Evolutionary conservation across 345 rosid species (phyloP).

Genomic region (Chamaenerion angustifolium): DNA sequence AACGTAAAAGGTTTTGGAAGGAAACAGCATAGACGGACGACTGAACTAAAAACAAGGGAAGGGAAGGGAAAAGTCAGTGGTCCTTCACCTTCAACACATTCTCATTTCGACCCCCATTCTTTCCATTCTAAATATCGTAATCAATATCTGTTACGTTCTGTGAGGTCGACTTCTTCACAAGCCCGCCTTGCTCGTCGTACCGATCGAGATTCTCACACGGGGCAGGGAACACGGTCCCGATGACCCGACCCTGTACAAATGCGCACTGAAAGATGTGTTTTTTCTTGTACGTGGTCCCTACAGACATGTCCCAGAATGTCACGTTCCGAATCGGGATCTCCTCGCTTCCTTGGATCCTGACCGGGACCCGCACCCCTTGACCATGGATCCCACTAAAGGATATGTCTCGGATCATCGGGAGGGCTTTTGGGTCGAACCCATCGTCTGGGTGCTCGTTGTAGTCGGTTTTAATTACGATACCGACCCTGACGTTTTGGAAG

Average conservation of each 20-base stretch:
- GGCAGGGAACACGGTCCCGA: constrained; percentile 74
- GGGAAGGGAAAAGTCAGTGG: no score
- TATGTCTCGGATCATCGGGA: constrained; percentile 53
- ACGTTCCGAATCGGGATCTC: constrained; percentile 74
- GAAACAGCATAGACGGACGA: neutral
- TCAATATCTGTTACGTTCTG: constrained; percentile 80
- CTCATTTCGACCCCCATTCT: no score
- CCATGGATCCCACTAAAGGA: constrained; percentile 72
- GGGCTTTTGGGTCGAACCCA: constrained; percentile 62
- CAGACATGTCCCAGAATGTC: constrained; percentile 73
- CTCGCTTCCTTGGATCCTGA: constrained; percentile 83
- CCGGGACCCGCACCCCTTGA: constrained; percentile 89
- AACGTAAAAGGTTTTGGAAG: no score
- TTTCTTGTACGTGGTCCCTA: constrained; percentile 85
- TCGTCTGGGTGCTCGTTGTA: constrained; percentile 91
- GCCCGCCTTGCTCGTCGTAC: constrained; percentile 58
- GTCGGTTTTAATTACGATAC: constrained; percentile 82
- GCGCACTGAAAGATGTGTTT: constrained; percentile 92
- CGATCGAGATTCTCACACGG: constrained; percentile 88
- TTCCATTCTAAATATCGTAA: constrained; percentile 38
- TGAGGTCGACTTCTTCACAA: constrained; percentile 45
- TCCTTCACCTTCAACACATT: no score
- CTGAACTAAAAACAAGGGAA: neutral
- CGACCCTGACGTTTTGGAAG: constrained; percentile 73
- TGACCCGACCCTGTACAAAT: constrained; percentile 69